phyloP scores from a whole-genome alignment of 139 green algal species.

The Volvox africanus region DNA sequence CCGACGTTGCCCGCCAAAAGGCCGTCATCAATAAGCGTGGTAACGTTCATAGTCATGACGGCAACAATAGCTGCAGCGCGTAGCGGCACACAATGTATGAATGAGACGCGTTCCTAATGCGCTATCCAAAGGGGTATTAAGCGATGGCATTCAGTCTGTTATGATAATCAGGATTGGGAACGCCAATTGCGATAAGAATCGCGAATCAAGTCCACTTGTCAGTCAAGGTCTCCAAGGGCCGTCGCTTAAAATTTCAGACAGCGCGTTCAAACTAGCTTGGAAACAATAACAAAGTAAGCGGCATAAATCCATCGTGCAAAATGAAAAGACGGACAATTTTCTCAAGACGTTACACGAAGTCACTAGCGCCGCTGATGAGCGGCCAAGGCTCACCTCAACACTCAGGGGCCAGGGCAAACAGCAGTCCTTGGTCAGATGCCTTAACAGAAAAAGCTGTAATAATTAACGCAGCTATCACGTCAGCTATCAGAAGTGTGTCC shows the following conservation, averaged over 20 bases:
- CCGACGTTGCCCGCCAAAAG: not conserved
- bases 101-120: not conserved
- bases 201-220: not conserved
- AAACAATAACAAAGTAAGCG: not conserved
- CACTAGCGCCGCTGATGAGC: not conserved
- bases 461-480: not conserved
- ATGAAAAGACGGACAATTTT: not conserved
- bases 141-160: not conserved
- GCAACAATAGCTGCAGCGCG: not conserved
- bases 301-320: not conserved
- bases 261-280: not conserved
- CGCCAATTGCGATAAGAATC: not conserved
- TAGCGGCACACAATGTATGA: not conserved
- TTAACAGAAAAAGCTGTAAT: not conserved
- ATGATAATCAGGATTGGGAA: not conserved
- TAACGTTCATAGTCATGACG: constrained; percentile 2
- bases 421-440: not conserved
- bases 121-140: too few relatives aligned
- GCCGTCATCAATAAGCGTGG: not conserved
- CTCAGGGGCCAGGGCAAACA: not conserved
- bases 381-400: not conserved
- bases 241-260: not conserved
- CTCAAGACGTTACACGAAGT: not conserved
- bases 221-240: not conserved
- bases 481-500: not conserved